Conservation (phyloP, 805 yeast genomes). For the Starmerella apicola region DNA sequence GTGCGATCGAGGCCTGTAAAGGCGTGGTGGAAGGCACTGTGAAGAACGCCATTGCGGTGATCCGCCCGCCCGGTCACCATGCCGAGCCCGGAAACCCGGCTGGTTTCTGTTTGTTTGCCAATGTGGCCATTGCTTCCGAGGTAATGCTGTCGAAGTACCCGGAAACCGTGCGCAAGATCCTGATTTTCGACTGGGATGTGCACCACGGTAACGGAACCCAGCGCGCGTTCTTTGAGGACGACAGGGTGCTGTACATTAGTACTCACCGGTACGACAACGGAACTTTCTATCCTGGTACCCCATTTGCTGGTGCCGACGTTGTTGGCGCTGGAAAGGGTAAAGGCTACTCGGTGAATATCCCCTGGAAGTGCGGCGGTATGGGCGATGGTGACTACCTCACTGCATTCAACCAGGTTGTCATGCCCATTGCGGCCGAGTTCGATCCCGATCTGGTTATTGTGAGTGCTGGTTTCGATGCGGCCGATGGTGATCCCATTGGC, state of each 20-base stretch:
- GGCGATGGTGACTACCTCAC: constrained; percentile 92
- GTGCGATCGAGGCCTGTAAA: constrained; percentile 89
- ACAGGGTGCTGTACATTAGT: constrained; percentile 80
- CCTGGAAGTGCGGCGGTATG: constrained; percentile 87
- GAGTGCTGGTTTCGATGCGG: constrained; percentile 96
- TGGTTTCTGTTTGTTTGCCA: constrained; percentile 90
- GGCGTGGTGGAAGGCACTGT: constrained; percentile 91
- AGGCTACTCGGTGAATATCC: constrained; percentile 81
- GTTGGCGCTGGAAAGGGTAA: constrained; percentile 78
- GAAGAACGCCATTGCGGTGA: constrained; percentile 84
- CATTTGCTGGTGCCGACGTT: constrained; percentile 69
- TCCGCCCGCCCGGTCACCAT: constrained; percentile 98
- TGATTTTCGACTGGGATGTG: constrained; percentile 93
- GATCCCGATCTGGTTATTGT: constrained; percentile 87
- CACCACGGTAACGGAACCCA: constrained; percentile 99
- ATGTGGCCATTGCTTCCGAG: constrained; percentile 94
- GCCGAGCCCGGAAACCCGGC: constrained; percentile 97
- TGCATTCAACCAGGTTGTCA: constrained; percentile 72
- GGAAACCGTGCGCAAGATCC: constrained; percentile 70
- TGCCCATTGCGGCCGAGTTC: constrained; percentile 82
- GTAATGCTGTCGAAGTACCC: constrained; percentile 72
- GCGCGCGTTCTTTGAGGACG: constrained; percentile 77
- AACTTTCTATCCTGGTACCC: constrained; percentile 81
- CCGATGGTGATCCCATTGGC: constrained; percentile 94
- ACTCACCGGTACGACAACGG: constrained; percentile 89